These are phyloP conservation scores for Mycena latifolia DNA, from an alignment of 768 basidiomycete genomes.

Conservation along the genomic window DNA sequence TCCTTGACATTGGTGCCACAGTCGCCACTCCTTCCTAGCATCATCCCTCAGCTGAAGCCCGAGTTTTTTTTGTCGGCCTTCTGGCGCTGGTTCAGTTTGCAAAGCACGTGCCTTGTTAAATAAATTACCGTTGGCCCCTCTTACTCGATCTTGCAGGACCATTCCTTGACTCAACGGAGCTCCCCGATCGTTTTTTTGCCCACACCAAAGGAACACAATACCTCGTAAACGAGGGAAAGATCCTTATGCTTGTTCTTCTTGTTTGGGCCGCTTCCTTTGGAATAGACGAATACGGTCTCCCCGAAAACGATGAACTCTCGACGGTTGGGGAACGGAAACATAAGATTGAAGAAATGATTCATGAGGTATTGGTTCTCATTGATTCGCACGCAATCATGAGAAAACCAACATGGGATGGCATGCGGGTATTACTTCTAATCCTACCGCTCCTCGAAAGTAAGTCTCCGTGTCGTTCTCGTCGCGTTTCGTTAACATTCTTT, in stretches of 20 bases:
- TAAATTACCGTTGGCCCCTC: conserved; percentile 26
- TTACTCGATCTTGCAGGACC: conserved; percentile 68
- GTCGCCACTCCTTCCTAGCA: conserved; percentile 59
- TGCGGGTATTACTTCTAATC: conserved; percentile 81
- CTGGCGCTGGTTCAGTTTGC: conserved; percentile 86
- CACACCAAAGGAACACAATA: conserved; percentile 71
- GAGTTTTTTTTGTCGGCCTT: conserved; percentile 90
- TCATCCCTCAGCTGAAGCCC: conserved; percentile 78
- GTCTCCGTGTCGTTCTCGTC: conserved; percentile 2
- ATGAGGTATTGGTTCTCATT: conserved; percentile 82
- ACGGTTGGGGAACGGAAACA: conserved; percentile 58
- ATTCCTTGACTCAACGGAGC: conserved; percentile 85
- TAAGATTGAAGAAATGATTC: conserved; percentile 75
- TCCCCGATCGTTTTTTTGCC: conserved; percentile 75
- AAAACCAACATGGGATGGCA: conserved; percentile 89
- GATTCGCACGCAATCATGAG: conserved; percentile 85
- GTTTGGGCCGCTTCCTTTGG: conserved; percentile 94
- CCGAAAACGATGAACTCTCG: conserved; percentile 48
- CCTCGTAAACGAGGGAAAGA: conserved; percentile 77
- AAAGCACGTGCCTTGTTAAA: conserved; percentile 67
- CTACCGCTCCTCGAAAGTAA: conserved; percentile 89
- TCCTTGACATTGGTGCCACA: conserved; percentile 48
- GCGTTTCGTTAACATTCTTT: conserved; percentile 16
- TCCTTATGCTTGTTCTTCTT: conserved; percentile 84
- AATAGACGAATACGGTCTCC: conserved; percentile 80